Evolutionary conservation across 1,139 yeast genomes (phyloP).

Genomic region (Saccharomyces hybrid): DNA sequence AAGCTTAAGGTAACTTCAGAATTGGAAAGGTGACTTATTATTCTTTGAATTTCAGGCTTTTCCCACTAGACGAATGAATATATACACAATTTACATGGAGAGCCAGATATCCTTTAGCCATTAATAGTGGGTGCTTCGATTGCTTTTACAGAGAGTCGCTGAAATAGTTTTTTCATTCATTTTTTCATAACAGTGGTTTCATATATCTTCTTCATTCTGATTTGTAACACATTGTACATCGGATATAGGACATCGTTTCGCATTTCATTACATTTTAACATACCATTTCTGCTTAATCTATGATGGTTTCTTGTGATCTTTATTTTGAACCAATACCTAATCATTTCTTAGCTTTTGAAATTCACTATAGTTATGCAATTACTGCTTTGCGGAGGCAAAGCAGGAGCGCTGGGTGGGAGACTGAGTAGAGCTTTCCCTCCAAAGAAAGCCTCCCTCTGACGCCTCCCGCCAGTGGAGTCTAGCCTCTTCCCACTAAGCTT

Average conservation of each 20-base stretch:
- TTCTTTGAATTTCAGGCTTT: too few relatives aligned
- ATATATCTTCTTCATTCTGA: background rate
- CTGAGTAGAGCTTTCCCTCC: background rate
- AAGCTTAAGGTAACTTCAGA: too few relatives aligned
- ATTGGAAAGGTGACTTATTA: too few relatives aligned
- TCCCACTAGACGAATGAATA: too few relatives aligned
- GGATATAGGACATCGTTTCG: background rate
- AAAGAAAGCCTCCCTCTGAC: background rate
- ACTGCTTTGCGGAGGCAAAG: conserved; percentile 1
- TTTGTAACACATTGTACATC: background rate
- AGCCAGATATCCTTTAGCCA: too few relatives aligned
- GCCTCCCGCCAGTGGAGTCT: background rate
- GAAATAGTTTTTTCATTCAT: background rate
- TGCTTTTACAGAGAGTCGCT: too few relatives aligned
- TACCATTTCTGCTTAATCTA: conserved; percentile 27
- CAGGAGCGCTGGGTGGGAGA: background rate
- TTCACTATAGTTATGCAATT: background rate
- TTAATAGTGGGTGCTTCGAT: too few relatives aligned
- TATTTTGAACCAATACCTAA: background rate
- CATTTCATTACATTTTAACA: conserved; percentile 8
- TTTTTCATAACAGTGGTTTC: too few relatives aligned
- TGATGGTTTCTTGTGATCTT: conserved; percentile 10
- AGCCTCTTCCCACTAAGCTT: background rate
- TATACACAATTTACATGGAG: too few relatives aligned
- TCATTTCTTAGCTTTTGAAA: background rate